phyloP scores from a whole-genome alignment of 2,329 filamentous ascomycete species.

The Aureobasidium vineae region DNA sequence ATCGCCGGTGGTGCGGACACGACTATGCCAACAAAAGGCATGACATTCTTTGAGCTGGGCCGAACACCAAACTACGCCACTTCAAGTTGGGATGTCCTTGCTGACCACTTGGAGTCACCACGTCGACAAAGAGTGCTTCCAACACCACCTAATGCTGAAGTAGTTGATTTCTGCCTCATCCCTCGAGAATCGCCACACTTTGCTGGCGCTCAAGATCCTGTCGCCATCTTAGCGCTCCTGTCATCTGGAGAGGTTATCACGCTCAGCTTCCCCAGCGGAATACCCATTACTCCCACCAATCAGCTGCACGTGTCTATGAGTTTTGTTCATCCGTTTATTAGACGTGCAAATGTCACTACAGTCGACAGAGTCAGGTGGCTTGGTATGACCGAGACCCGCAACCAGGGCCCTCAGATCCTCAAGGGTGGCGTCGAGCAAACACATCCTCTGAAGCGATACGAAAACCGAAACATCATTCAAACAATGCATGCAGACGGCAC shows the following conservation, averaged over 20 bases:
- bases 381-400: constrained; percentile 80
- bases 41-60: constrained; percentile 89
- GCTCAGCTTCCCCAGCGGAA: constrained; percentile 86
- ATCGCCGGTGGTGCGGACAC: constrained; percentile 76
- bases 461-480: constrained; percentile 79
- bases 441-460: constrained; percentile 70
- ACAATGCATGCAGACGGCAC: constrained; percentile 89
- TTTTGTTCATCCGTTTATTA: constrained; percentile 87
- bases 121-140: constrained; percentile 70
- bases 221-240: constrained; percentile 75
- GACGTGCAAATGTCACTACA: constrained; percentile 66
- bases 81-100: constrained; percentile 80
- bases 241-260: constrained; percentile 87
- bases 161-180: constrained; percentile 77
- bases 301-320: constrained; percentile 84
- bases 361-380: constrained; percentile 82
- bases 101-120: constrained; percentile 72
- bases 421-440: constrained; percentile 73
- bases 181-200: constrained; percentile 83
- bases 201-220: constrained; percentile 82
- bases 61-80: constrained; percentile 87
- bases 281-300: constrained; percentile 87
- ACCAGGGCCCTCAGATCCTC: constrained; percentile 73
- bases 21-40: constrained; percentile 66
- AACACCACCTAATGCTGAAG: constrained; percentile 72